Evolutionary conservation across 1,284 basidiomycete genomes (phyloP), one percentile per base, ranked within the genome.

Genomic region (Stygiomarasmius scandens): DNA sequence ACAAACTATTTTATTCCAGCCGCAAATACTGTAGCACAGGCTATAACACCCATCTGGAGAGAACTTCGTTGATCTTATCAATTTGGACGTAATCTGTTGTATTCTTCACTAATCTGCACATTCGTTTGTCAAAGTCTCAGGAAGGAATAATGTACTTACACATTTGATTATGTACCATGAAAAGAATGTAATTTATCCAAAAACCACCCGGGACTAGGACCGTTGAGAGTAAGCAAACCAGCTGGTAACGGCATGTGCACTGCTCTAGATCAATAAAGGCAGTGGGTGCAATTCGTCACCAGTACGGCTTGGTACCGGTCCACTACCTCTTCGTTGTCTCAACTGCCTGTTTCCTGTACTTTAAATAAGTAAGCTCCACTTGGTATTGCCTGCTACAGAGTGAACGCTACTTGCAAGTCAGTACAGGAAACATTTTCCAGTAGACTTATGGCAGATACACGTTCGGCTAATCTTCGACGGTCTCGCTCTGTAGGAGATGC

Each of bases 11-110:
- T 44, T 27, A 45, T 16, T 36, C 11, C 46, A 74, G 76, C 84
- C 43, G 80, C 80, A 14, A 85, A 81, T 58, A 83, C 81, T 19
- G 84, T 86, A 16, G 78, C 83, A 9, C 84, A 86, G 65, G 84
- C 84, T 16, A 65, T 87, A 52, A 85, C 83, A 36, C 84, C 84
- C 10, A 63, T 85, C 45, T 86, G 84, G 84, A 72, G 74, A 56
- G 74, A 81, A 46, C 63, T 77, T 49, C 38, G 38, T 9, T 41
- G 16, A 41, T 12, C 14, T 16, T 19, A 41, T 32, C 29, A 6
- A 12, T 32, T 6, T 32, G 5, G 12, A 32, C 12, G 29, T 32
- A 32, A 32, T 12, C 29, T 32, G 29, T 32, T 32, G 12, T 32
- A 32, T 32, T 32, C 29, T 5, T 32, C 38, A 41, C n/a, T 41